Conservation (phyloP, 306 rosid species). For the Albizia julibrissin region DNA sequence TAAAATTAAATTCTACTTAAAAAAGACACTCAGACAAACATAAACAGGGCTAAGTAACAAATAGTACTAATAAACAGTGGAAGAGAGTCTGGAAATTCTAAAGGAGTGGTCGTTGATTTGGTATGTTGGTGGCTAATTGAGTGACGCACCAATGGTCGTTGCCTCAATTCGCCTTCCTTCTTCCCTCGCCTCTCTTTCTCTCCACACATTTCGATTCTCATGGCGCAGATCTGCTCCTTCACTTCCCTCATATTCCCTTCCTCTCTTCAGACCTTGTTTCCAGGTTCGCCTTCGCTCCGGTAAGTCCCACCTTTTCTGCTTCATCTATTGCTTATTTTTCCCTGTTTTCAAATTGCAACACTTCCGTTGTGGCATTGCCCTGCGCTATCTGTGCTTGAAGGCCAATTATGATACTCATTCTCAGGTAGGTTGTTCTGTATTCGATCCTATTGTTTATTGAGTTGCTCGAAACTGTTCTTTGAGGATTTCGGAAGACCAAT, state of each 20-base stretch:
- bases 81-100: background rate
- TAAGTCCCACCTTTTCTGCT: slow-evolving; percentile 6
- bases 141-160: slow-evolving; percentile 37
- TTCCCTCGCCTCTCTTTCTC: slow-evolving; percentile 44
- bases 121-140: background rate
- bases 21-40: no score
- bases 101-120: background rate
- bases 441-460: background rate
- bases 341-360: background rate
- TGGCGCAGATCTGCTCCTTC: slow-evolving; percentile 41
- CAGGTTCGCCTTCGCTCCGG: slow-evolving; percentile 51
- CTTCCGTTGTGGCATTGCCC: background rate
- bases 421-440: background rate
- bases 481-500: background rate
- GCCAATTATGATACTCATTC: background rate
- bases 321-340: background rate
- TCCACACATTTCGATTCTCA: slow-evolving; percentile 39
- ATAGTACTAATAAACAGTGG: background rate
- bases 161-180: slow-evolving; percentile 60
- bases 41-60: background rate
- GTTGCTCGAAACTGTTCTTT: background rate
- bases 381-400: background rate
- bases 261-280: slow-evolving; percentile 43
- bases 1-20: no score
- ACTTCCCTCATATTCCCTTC: slow-evolving; percentile 34